A percentile compares a stretch with the other conserved stretches of the same genome.
These are phyloP conservation scores for Madurella mycetomatis DNA, from an alignment of 2,329 filamentous ascomycete species.

Conservation along the genomic window DNA sequence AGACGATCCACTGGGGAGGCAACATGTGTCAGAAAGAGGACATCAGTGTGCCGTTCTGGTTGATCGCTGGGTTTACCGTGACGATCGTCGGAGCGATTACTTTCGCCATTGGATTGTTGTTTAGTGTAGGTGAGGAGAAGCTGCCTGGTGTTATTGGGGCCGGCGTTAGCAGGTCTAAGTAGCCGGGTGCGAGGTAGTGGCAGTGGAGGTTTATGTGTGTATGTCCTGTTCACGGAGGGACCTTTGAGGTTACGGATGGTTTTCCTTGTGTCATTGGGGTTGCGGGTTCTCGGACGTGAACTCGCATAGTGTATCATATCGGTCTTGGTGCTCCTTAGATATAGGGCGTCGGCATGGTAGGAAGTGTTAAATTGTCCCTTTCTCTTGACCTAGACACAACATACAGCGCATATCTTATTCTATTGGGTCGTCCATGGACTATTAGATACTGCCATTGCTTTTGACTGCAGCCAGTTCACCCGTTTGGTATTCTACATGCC, in stretches of 20 bases:
- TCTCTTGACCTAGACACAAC: constrained; percentile 5
- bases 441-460: too few species aligned
- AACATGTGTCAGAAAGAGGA: constrained; percentile 87
- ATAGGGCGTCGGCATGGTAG: constrained; percentile 24
- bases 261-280: background rate
- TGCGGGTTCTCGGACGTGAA: background rate
- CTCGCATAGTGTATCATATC: constrained; percentile 26
- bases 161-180: constrained; percentile 74
- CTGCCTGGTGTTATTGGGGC: constrained; percentile 94
- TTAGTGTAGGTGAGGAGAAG: constrained; percentile 78
- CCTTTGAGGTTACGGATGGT: background rate
- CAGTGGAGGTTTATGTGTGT: background rate
- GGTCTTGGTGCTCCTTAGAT: constrained; percentile 18
- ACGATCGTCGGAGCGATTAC: constrained; percentile 62
- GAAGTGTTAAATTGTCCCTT: constrained; percentile 22
- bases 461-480: too few species aligned
- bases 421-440: background rate
- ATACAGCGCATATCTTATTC: constrained; percentile 2
- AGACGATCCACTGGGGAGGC: constrained; percentile 76
- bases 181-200: constrained; percentile 18
- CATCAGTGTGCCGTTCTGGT: constrained; percentile 81
- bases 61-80: constrained; percentile 73
- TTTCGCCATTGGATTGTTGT: constrained; percentile 73
- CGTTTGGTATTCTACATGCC: background rate
- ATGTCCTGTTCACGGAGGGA: background rate